Base-by-base conservation (phyloP, 2,329 filamentous ascomycete species). In the Magnaporthiopsis rhizophila region DNA sequence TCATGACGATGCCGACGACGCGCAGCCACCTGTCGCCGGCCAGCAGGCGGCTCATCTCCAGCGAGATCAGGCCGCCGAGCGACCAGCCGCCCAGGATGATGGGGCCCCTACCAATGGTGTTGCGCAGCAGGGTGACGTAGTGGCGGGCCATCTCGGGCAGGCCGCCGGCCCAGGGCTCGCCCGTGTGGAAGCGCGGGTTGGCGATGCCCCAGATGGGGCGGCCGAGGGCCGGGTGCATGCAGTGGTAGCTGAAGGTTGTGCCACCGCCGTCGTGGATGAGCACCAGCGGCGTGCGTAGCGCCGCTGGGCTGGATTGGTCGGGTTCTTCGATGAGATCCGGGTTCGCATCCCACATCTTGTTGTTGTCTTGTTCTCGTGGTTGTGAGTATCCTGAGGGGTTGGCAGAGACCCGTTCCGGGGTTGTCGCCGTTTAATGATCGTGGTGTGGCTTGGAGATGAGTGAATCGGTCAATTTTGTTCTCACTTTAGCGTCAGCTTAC, bases 241-340 rank as follows among this genome's bases (percentile, higher is more conserved):
- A 81, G 72, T 84, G 79, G 71, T 87, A 87, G 68, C 78, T 79
- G 69, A 84, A 86, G 2, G 79, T 81, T 2, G 84, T 87, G 69
- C 85, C 85, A 67, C 85, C 83, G 67, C 85, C 85, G 66, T 87
- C 85, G 72, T 87, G 85, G 56, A 86, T 75, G 58, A 87, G 77
- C 65, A 87, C 74, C 60, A 85, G 74, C 2, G 84, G 83, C n/a
- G 76, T 75, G 30, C 70, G 66, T 28, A 62, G 62, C 38, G 67
- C 67, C 15, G 69, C 66, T 12, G 66, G 56, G 7, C 28, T 57
- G 58, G 66, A 67, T 34, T 62, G 61, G 24, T 30, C 26, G 58
- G 64, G 65, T 28, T 68, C 65, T 38, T 71, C 69, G 61, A 71
- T 67, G 4, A 69, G 32, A 36, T 64, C 66, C 8, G 69, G 69